Percentiles rank a stretch among this genome's conserved stretches.
phyloP scores from a whole-genome alignment of 345 rosid species.

The Aurinia saxatilis region DNA sequence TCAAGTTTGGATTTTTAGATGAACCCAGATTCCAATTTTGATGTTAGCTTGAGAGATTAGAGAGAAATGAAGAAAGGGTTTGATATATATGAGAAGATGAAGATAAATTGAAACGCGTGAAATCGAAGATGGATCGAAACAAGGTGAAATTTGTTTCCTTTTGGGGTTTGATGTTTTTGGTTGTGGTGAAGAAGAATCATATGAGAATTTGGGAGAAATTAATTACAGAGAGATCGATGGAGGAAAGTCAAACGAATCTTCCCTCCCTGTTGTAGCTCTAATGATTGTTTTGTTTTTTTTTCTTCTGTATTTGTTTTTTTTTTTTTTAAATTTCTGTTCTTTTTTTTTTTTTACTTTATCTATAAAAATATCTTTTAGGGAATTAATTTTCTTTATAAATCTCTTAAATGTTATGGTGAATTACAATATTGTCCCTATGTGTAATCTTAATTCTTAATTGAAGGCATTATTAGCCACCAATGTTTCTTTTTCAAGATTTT shows the following conservation, averaged over 20 bases:
- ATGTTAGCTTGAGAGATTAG: neutral
- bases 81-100: no score
- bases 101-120: slow-evolving; percentile 16
- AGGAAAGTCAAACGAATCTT: slow-evolving; percentile 28
- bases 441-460: no score
- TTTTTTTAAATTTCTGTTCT: no score
- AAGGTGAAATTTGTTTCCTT: neutral
- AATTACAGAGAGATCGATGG: slow-evolving; percentile 3
- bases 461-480: no score
- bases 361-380: no score
- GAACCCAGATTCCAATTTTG: slow-evolving; percentile 6
- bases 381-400: no score
- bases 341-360: no score
- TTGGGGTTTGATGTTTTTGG: neutral
- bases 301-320: slow-evolving; percentile 7
- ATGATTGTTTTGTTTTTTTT: neutral
- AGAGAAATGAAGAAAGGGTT: neutral
- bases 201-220: neutral
- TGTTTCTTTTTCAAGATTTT: no score
- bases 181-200: neutral
- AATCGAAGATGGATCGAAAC: slow-evolving; percentile 8
- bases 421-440: no score
- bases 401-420: no score
- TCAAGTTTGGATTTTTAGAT: neutral
- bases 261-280: slow-evolving; percentile 21